Evolutionary conservation across 192 early-diverging fungal genomes (phyloP).

Genomic region (Coemansia sp.): DNA sequence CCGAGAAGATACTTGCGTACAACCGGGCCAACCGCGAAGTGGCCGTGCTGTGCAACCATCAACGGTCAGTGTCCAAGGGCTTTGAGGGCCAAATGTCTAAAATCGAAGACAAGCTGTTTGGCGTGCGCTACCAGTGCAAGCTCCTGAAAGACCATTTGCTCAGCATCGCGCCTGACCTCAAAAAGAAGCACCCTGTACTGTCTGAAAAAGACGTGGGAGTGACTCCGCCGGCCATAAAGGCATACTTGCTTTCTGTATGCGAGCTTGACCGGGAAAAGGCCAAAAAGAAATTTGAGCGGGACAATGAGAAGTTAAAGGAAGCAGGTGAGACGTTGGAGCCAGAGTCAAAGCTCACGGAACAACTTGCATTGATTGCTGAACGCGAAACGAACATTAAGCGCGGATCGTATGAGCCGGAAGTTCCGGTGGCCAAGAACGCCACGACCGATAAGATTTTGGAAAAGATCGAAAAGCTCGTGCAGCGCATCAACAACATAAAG

Average conservation of each 20-base stretch:
- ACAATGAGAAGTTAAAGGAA: conserved; percentile 77
- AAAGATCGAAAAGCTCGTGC: conserved; percentile 67
- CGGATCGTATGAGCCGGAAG: conserved; percentile 32
- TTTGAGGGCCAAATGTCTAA: conserved; percentile 75
- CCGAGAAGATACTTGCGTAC: conserved; percentile 89
- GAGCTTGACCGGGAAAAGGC: conserved; percentile 74
- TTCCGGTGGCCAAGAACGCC: conserved; percentile 38
- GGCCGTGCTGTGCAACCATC: conserved; percentile 98
- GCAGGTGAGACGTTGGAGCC: conserved; percentile 58
- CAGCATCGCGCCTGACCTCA: conserved; percentile 70
- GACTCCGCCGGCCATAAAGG: conserved; percentile 72
- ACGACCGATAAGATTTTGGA: conserved; percentile 71
- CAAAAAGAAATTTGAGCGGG: conserved; percentile 66
- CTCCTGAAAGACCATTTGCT: conserved; percentile 69
- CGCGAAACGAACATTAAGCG: conserved; percentile 49
- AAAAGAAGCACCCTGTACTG: conserved; percentile 73
- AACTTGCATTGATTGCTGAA: conserved; percentile 34
- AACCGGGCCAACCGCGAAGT: conserved; percentile 95
- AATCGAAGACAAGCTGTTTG: conserved; percentile 83
- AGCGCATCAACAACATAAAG: conserved; percentile 72
- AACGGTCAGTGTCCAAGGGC: conserved; percentile 80
- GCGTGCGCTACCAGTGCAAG: conserved; percentile 83
- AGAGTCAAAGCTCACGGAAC: conserved; percentile 58
- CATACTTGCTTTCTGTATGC: conserved; percentile 58
- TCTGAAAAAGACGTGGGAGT: conserved; percentile 70